Evolutionary conservation across 2,329 filamentous ascomycete species (phyloP), one percentile per base, ranked within the genome.

Genomic region (Pseudogymnoascus sp.): DNA sequence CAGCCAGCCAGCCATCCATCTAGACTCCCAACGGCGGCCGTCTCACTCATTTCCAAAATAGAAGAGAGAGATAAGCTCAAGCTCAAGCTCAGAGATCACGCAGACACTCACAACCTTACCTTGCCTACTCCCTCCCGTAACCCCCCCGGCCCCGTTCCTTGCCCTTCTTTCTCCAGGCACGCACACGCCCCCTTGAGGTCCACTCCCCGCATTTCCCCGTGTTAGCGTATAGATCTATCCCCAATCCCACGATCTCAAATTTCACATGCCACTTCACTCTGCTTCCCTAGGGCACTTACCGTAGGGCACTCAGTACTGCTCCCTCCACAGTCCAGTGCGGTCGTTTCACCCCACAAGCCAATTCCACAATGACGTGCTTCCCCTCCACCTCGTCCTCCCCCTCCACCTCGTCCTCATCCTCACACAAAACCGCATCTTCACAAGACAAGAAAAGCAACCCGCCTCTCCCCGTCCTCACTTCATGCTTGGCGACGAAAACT

Each of bases 191-290:
- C 23, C 23, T 14, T 16, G 45, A 29, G 29, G n/a, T 5, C 47
- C 26, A 54, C 47, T 54, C 47, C 47, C 47, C 47, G 47, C 47
- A 54, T 54, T 54, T 31, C 47, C 47, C 47, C 47, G 23, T 54
- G 23, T n/a, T 54, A 54, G 47, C 47, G 47, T 3, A n/a, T 31
- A 31, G 47, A 54, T 54, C 47, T 8, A 54, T 54, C 47, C 8
- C 23, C 45, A 51, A 51, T 47, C 42, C 42, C 36, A 37, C 42
- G 14, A 54, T 29, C 14, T 54, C 4, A 11, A 31, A 31, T 16
- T 54, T 54, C 47, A 54, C 47, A 54, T 54, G 47, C 47, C 47
- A 54, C 47, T 16, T 6, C 5, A 10, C 29, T 7, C 7, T 29
- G 21, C 23, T 31, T 3, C 14, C 23, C 23, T 3, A 8, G 23